These are phyloP conservation scores for Multifurca ochricompacta DNA, from an alignment of 768 basidiomycete species.

Conservation along the genomic window DNA sequence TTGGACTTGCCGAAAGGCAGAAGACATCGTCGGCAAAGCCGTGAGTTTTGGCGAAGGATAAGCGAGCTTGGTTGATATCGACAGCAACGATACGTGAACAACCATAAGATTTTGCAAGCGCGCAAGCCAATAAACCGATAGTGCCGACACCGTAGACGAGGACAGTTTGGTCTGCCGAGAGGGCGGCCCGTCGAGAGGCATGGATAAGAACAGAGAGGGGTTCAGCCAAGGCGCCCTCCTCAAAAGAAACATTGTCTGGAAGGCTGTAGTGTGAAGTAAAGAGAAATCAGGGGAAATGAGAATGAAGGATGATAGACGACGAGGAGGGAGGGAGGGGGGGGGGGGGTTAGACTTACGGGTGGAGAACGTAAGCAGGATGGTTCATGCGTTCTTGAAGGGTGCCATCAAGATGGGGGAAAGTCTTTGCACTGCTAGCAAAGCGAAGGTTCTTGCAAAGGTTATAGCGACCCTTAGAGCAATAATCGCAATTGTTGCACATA, in stretches of 20 bases:
- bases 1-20: constrained; percentile 45
- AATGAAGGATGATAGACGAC: too few relatives aligned
- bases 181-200: constrained; percentile 40
- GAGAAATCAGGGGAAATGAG: neutral
- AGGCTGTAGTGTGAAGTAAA: constrained; percentile 38
- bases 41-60: constrained; percentile 67
- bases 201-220: constrained; percentile 87
- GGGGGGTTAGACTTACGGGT: constrained; percentile 55
- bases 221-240: constrained; percentile 84
- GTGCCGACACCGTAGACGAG: constrained; percentile 91
- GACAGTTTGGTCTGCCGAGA: constrained; percentile 52
- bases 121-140: constrained; percentile 85
- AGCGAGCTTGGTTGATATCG: constrained; percentile 79
- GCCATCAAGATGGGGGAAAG: constrained; percentile 89
- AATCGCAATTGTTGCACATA: constrained; percentile 69
- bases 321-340: too few relatives aligned
- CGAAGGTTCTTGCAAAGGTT: constrained; percentile 89
- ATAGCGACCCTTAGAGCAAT: constrained; percentile 71
- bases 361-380: constrained; percentile 78
- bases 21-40: constrained; percentile 74
- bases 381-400: constrained; percentile 84
- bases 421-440: constrained; percentile 85
- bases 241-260: constrained; percentile 67
- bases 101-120: constrained; percentile 65
- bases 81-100: constrained; percentile 66